A percentile compares a stretch with the other conserved stretches of the same genome.
These are phyloP conservation scores for Dothidotthia symphoricarpi DNA, from an alignment of 2,329 filamentous ascomycete species.

Conservation along the genomic window DNA sequence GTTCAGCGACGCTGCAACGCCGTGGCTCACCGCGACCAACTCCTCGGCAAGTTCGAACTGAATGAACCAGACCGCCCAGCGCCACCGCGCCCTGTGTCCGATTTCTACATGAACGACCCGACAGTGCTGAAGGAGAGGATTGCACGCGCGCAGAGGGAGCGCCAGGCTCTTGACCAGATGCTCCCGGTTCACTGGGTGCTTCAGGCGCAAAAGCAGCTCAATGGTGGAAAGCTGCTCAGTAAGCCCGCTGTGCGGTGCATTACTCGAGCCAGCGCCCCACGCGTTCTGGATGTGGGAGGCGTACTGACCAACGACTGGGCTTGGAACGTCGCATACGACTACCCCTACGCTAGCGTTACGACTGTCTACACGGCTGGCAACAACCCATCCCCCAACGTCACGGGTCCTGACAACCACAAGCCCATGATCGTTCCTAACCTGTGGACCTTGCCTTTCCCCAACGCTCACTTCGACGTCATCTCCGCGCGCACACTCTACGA, in stretches of 20 bases:
- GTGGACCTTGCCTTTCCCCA: constrained; percentile 78
- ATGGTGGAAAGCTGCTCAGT: constrained; percentile 60
- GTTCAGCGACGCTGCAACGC: constrained; percentile 73
- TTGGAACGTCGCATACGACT: constrained; percentile 86
- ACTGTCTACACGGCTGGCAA: constrained; percentile 67
- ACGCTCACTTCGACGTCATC: constrained; percentile 85
- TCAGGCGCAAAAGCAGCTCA: constrained; percentile 60
- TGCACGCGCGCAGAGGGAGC: constrained; percentile 66
- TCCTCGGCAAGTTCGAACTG: constrained; percentile 82
- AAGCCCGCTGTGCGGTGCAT: constrained; percentile 46
- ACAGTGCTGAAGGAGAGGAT: constrained; percentile 62
- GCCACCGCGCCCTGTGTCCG: constrained; percentile 47
- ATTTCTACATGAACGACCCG: constrained; percentile 51
- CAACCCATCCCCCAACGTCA: constrained; percentile 51
- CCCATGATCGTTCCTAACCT: constrained; percentile 75
- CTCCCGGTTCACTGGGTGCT: constrained; percentile 61
- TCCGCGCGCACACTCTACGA: constrained; percentile 85
- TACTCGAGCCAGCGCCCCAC: constrained; percentile 62
- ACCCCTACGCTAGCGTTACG: constrained; percentile 81
- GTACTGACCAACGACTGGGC: constrained; percentile 89
- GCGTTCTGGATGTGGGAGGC: constrained; percentile 82
- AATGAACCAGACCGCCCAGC: constrained; percentile 49
- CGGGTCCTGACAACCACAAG: constrained; percentile 82
- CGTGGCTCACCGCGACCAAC: constrained; percentile 72
- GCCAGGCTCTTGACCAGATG: constrained; percentile 73